These are phyloP conservation scores for Musa itinerans DNA, from an alignment of 176 grass and related monocot genomes.

Conservation along the genomic window DNA sequence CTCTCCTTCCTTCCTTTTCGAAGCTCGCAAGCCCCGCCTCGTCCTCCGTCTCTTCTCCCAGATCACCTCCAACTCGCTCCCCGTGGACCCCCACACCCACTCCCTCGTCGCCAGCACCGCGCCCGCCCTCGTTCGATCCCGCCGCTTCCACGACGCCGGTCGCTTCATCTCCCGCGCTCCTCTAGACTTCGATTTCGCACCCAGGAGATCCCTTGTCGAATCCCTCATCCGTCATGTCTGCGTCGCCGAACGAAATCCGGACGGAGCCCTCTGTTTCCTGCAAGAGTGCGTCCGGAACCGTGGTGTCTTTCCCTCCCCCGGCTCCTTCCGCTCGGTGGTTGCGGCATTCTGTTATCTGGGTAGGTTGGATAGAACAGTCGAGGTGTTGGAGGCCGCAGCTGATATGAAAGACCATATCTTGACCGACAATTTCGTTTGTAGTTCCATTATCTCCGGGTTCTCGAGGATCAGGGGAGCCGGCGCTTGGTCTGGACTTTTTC, in stretches of 20 bases:
- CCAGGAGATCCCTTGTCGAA: constrained; percentile 33
- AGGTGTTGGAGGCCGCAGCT: constrained; percentile 53
- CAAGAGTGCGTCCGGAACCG: constrained; percentile 26
- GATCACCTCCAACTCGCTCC: constrained; percentile 22
- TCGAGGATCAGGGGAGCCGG: constrained; percentile 25
- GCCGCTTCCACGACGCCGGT: constrained; percentile 15
- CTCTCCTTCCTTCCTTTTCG: constrained; percentile 10
- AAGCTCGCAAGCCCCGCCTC: constrained; percentile 8
- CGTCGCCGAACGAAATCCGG: constrained; percentile 17
- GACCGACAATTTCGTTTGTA: constrained; percentile 50
- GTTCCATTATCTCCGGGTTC: constrained; percentile 52
- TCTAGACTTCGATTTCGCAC: constrained; percentile 11
- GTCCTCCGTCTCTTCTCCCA: constrained; percentile 28
- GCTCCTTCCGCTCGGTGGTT: constrained; percentile 30
- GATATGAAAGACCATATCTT: constrained; percentile 19
- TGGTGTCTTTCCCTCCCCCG: constrained; percentile 17
- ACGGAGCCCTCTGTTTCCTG: constrained; percentile 35
- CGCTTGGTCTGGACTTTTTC: constrained; percentile 44
- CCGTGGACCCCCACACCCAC: background rate
- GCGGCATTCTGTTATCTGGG: constrained; percentile 24
- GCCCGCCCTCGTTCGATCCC: constrained; percentile 12
- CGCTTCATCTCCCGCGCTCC: constrained; percentile 11
- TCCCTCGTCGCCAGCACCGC: constrained; percentile 1
- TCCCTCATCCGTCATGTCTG: constrained; percentile 47
- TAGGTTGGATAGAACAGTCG: constrained; percentile 39